Conservation (phyloP, 164 flowering plant genomes). For the Piper betle region DNA sequence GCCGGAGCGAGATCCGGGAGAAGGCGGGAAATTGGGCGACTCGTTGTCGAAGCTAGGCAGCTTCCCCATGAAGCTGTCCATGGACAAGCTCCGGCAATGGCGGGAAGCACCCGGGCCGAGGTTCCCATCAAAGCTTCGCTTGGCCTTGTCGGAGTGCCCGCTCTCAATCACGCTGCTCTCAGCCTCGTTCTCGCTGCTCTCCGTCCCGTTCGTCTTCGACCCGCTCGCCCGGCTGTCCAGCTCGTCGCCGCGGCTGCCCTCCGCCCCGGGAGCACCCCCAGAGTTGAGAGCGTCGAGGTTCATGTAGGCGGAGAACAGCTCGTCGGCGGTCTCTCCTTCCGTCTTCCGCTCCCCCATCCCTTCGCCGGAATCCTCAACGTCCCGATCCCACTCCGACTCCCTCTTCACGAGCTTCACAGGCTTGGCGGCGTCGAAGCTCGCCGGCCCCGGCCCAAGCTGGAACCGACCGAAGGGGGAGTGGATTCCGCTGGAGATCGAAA, state of each 20-base stretch:
- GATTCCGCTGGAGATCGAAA: slow-evolving; percentile 39
- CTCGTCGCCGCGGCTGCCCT: slow-evolving; percentile 38
- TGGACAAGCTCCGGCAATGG: slow-evolving; percentile 38
- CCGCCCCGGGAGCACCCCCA: slow-evolving; percentile 41
- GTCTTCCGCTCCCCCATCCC: slow-evolving; percentile 67
- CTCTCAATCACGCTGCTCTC: slow-evolving; percentile 73
- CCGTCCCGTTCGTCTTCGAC: slow-evolving; percentile 78
- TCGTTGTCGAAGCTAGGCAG: slow-evolving; percentile 40
- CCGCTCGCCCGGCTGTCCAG: slow-evolving; percentile 78
- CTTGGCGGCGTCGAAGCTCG: slow-evolving; percentile 23
- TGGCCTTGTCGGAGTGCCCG: slow-evolving; percentile 34
- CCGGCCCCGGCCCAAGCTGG: slow-evolving; percentile 19
- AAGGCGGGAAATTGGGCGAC: slow-evolving; percentile 35
- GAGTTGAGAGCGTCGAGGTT: slow-evolving; percentile 72
- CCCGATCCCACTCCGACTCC: slow-evolving; percentile 44
- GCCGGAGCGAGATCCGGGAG: slow-evolving; percentile 31
- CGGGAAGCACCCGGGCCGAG: slow-evolving; percentile 7
- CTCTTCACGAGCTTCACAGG: slow-evolving; percentile 49
- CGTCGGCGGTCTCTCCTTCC: slow-evolving; percentile 81
- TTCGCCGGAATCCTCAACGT: slow-evolving; percentile 27
- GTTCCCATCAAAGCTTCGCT: slow-evolving; percentile 31
- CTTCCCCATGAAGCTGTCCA: slow-evolving; percentile 47
- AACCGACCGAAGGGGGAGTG: slow-evolving; percentile 43
- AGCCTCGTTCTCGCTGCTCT: slow-evolving; percentile 86
- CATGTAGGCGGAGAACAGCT: slow-evolving; percentile 70